Evolutionary conservation across 305 asterid species (phyloP).

Genomic region (Fraxinus dipetala): DNA sequence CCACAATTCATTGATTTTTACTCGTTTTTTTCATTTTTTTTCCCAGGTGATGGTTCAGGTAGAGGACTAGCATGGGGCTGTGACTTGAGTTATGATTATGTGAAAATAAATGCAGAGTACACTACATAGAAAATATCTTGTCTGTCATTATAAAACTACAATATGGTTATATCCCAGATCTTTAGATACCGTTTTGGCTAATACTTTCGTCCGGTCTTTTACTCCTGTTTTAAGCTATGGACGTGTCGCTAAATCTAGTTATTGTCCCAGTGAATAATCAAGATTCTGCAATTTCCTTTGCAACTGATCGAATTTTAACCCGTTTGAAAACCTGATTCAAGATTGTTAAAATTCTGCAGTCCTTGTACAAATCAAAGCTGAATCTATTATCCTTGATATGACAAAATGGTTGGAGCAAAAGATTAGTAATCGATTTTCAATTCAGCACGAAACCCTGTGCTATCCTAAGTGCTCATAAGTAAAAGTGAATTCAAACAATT

Average conservation of each 20-base stretch:
- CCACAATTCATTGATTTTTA: background rate
- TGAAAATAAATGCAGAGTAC: constrained; percentile 89
- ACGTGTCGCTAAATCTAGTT: background rate
- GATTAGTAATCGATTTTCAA: background rate
- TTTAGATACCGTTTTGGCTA: background rate
- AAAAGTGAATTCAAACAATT: background rate
- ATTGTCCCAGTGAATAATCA: background rate
- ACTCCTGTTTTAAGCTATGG: background rate
- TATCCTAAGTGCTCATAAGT: background rate
- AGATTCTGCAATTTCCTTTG: background rate
- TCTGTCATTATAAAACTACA: background rate
- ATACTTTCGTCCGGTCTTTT: background rate
- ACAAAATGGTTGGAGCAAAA: background rate
- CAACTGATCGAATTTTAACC: background rate
- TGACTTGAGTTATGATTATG: constrained; percentile 90
- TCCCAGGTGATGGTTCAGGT: constrained; percentile 73
- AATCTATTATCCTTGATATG: background rate
- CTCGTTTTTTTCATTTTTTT: background rate
- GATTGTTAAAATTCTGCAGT: background rate
- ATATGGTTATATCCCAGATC: background rate
- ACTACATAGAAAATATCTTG: constrained; percentile 40
- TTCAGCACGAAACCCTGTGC: background rate
- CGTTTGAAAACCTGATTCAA: background rate
- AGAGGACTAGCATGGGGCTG: constrained; percentile 96
- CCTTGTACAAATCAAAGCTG: background rate